Evolutionary conservation across 306 rosid species (phyloP).

Genomic region (Betula pendula): DNA sequence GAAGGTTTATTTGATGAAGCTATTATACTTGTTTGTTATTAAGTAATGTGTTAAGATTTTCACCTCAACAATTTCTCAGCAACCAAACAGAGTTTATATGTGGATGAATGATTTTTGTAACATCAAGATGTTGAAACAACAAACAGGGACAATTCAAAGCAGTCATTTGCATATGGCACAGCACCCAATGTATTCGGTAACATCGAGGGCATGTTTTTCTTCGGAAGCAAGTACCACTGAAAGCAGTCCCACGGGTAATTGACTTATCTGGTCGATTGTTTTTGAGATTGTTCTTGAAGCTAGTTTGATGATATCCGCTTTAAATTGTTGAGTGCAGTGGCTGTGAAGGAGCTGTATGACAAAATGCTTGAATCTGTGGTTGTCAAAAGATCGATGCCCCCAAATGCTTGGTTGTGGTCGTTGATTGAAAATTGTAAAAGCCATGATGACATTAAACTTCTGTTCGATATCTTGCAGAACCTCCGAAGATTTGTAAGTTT

Average conservation of each 20-base stretch:
- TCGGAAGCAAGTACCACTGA: slow-evolving; percentile 39
- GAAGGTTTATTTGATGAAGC: background rate
- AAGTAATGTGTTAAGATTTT: background rate
- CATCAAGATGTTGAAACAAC: slow-evolving; percentile 19
- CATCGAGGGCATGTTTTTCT: slow-evolving; percentile 49
- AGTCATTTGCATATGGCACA: slow-evolving; percentile 25
- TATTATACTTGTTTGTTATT: background rate
- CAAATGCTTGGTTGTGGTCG: slow-evolving; percentile 95
- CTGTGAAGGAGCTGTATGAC: slow-evolving; percentile 74
- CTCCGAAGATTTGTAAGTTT: slow-evolving; percentile 84
- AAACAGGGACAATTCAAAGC: slow-evolving; percentile 41
- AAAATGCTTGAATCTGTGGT: slow-evolving; percentile 71
- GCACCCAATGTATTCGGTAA: slow-evolving; percentile 28
- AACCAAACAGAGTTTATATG: background rate
- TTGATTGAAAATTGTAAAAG: slow-evolving; percentile 72
- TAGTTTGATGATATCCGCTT: slow-evolving; percentile 9
- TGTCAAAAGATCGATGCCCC: slow-evolving; percentile 74
- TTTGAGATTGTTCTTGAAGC: slow-evolving; percentile 21
- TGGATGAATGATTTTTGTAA: background rate
- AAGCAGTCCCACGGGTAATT: slow-evolving; percentile 57
- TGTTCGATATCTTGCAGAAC: slow-evolving; percentile 70
- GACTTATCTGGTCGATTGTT: slow-evolving; percentile 15
- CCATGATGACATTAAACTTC: slow-evolving; percentile 62
- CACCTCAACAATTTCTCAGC: background rate
- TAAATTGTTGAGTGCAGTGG: slow-evolving; percentile 47